These are phyloP conservation scores for Melocanna baccifera DNA, from an alignment of 176 grass and related monocot genomes.

Conservation along the genomic window DNA sequence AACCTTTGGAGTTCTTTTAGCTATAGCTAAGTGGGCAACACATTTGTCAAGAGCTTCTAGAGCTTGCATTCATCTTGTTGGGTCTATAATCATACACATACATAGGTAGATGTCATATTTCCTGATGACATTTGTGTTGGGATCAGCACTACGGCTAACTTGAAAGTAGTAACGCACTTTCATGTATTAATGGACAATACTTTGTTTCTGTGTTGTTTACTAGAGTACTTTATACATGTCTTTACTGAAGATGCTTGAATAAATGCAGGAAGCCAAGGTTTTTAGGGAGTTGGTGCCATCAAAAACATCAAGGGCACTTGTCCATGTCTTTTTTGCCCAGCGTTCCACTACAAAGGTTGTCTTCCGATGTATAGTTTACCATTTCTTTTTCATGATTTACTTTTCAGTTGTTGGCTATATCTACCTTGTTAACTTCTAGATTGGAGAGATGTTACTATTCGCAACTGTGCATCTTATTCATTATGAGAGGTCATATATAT, in stretches of 20 bases:
- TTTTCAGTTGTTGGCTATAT: neutral
- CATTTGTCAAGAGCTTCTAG: neutral
- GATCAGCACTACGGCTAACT: neutral
- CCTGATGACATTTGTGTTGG: neutral
- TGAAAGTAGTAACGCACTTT: neutral
- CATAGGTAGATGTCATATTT: neutral
- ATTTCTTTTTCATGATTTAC: conserved; percentile 19
- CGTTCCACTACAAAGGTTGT: conserved; percentile 82
- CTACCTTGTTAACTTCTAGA: no score
- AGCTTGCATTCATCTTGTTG: neutral
- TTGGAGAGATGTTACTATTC: no score
- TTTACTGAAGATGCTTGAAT: neutral
- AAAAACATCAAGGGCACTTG: conserved; percentile 71
- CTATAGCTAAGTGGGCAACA: neutral
- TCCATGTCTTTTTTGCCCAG: conserved; percentile 85
- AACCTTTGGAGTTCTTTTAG: neutral
- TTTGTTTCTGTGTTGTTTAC: conserved; percentile 14
- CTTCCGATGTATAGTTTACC: neutral
- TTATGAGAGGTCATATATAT: no score
- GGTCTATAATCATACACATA: neutral
- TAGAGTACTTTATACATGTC: neutral
- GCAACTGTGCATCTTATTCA: no score
- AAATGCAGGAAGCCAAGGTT: conserved; percentile 73
- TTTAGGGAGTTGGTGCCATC: conserved; percentile 74
- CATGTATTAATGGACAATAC: neutral